Percentiles rank a stretch among this genome's conserved stretches.
Conservation (phyloP, 768 basidiomycete genomes). For the Leucocoprinus leucothites region DNA sequence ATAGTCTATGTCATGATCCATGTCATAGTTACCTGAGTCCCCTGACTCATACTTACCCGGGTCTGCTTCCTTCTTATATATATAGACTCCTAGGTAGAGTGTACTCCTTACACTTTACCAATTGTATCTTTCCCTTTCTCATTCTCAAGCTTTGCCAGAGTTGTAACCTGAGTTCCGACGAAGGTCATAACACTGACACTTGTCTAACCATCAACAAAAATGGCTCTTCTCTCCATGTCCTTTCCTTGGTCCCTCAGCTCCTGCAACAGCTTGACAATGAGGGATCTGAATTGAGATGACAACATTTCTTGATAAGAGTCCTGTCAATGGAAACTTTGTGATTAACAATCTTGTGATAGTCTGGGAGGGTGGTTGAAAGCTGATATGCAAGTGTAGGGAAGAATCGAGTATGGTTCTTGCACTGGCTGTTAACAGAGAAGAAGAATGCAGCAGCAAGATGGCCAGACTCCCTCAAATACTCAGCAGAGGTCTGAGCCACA, state of each 20-base stretch:
- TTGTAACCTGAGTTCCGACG: too few species aligned
- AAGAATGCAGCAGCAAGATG: slow-evolving; percentile 11
- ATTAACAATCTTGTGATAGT: background rate
- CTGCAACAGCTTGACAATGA: background rate
- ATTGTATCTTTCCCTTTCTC: too few species aligned
- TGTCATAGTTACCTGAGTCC: too few species aligned
- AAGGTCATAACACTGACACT: background rate
- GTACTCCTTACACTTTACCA: too few species aligned
- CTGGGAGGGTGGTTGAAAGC: background rate
- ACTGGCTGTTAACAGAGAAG: background rate
- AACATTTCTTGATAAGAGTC: background rate
- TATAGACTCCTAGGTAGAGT: too few species aligned
- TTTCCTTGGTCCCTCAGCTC: background rate
- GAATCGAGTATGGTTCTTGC: background rate
- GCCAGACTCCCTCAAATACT: background rate
- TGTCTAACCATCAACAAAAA: slow-evolving; percentile 1
- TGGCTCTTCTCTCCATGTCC: background rate
- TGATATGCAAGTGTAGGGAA: slow-evolving; percentile 4
- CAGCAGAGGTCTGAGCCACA: slow-evolving; percentile 4
- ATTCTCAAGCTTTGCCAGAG: too few species aligned
- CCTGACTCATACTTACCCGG: too few species aligned
- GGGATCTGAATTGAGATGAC: background rate
- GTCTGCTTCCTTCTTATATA: too few species aligned
- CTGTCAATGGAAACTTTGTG: background rate
- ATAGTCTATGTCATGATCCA: too few species aligned